These are phyloP conservation scores for Aquilaria sinensis DNA, from an alignment of 345 rosid genomes.

Conservation along the genomic window DNA sequence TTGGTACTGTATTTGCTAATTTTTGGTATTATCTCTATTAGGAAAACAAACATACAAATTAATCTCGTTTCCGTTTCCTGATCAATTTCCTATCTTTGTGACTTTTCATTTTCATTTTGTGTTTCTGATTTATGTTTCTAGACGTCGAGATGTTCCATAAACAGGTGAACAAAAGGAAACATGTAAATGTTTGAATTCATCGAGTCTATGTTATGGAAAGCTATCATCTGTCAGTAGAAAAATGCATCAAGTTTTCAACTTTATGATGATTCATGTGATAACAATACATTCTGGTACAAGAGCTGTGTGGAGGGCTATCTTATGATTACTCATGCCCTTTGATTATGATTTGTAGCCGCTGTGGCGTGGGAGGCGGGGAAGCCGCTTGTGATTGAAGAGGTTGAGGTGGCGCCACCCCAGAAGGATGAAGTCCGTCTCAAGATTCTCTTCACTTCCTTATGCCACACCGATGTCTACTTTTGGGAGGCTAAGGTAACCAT, in stretches of 20 bases:
- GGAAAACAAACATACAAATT: too few species aligned
- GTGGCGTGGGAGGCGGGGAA: slow-evolving; percentile 94
- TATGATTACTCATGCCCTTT: slow-evolving; percentile 1
- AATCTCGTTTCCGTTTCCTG: too few species aligned
- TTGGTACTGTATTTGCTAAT: too few species aligned
- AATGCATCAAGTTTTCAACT: neutral
- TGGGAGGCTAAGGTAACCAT: slow-evolving; percentile 86
- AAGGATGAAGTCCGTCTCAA: slow-evolving; percentile 72
- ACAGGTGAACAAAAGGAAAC: too few species aligned
- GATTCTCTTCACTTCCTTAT: slow-evolving; percentile 72
- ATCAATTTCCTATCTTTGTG: too few species aligned
- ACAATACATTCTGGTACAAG: too few species aligned
- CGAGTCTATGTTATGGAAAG: neutral
- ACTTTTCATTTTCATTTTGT: too few species aligned
- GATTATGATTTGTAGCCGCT: slow-evolving; percentile 44
- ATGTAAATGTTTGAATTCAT: neutral
- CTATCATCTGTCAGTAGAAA: neutral
- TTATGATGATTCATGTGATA: too few species aligned
- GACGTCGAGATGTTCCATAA: too few species aligned
- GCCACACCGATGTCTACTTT: slow-evolving; percentile 92
- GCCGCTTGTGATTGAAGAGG: slow-evolving; percentile 76
- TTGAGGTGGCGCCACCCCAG: slow-evolving; percentile 91
- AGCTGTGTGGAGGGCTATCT: neutral
- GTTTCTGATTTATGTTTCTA: too few species aligned
- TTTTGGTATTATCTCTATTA: too few species aligned